Percentiles rank a stretch among this genome's conserved stretches.
These are phyloP conservation scores for Globisporangium apiculatum DNA, from an alignment of 352 stramenopile species.

Conservation along the genomic window DNA sequence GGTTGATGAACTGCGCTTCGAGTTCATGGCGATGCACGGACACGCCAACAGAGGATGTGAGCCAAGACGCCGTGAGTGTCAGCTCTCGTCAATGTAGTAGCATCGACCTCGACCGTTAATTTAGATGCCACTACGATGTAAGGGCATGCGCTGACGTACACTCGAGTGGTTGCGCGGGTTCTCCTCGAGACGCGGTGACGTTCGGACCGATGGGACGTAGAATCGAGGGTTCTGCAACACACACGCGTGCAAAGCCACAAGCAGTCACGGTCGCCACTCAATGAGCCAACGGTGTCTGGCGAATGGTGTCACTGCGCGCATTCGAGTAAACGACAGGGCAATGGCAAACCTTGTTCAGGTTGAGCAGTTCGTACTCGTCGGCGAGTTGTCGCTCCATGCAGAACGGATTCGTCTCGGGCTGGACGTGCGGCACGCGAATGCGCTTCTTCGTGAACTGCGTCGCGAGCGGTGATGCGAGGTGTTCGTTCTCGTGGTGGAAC, in stretches of 20 bases:
- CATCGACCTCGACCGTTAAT: no score
- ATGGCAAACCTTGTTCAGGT: slow-evolving; percentile 71
- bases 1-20: slow-evolving; percentile 51
- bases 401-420: slow-evolving; percentile 64
- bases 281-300: no score
- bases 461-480: slow-evolving; percentile 24
- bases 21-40: no score
- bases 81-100: no score
- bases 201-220: slow-evolving; percentile 48
- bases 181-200: slow-evolving; percentile 30
- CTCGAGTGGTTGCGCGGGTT: slow-evolving; percentile 76
- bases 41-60: no score
- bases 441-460: slow-evolving; percentile 63
- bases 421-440: slow-evolving; percentile 43
- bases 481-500: slow-evolving; percentile 45
- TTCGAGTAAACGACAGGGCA: background rate
- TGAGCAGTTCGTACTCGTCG: slow-evolving; percentile 63
- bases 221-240: slow-evolving; percentile 55
- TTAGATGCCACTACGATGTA: background rate
- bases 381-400: slow-evolving; percentile 64
- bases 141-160: slow-evolving; percentile 19
- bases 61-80: background rate
- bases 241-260: background rate
- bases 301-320: no score
- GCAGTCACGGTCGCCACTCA: no score